Percentiles rank a stretch among this genome's conserved stretches.
phyloP scores from a whole-genome alignment of 1,139 yeast species.

The Pneumocystis canis region DNA sequence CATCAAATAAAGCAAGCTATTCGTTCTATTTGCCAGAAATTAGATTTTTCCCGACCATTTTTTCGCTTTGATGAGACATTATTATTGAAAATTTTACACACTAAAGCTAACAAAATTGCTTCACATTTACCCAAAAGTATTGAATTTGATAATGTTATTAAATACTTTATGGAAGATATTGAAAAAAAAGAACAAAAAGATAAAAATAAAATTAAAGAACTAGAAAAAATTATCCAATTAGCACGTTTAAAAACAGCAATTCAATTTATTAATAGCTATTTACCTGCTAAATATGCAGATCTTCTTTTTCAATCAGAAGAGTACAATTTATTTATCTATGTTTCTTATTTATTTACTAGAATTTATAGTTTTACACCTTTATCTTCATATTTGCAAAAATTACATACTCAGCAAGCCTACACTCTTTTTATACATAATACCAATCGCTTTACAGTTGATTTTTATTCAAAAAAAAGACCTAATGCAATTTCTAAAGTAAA shows the following conservation, averaged over 20 bases:
- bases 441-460: neutral
- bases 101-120: neutral
- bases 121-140: neutral
- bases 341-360: neutral
- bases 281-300: neutral
- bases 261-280: neutral
- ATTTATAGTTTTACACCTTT: neutral
- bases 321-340: neutral
- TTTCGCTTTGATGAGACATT: neutral
- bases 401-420: neutral
- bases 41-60: neutral
- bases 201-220: neutral
- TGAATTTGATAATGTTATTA: neutral
- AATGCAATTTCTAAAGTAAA: neutral
- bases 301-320: slow-evolving; percentile 1
- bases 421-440: neutral
- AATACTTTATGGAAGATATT: neutral
- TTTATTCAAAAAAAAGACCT: neutral
- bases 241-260: neutral
- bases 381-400: neutral
- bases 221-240: neutral
- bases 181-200: neutral
- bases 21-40: neutral
- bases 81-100: neutral
- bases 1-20: neutral